Evolutionary conservation across 208 protist genomes (phyloP).

Genomic region (Strigomonas galati): DNA sequence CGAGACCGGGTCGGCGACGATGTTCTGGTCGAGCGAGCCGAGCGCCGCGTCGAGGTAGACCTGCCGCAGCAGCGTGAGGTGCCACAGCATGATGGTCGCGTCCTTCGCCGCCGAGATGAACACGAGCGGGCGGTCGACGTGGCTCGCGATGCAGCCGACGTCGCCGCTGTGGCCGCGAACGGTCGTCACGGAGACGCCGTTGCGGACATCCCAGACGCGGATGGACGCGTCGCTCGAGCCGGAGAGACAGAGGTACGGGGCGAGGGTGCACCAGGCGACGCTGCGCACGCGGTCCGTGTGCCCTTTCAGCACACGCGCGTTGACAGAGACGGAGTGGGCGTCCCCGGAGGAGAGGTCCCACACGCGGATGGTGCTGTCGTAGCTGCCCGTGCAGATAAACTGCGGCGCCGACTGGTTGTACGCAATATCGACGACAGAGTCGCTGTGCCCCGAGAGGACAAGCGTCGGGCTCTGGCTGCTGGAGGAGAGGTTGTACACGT

Average conservation of each 20-base stretch:
- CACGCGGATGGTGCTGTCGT: slow-evolving; percentile 88
- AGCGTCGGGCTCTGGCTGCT: slow-evolving; percentile 41
- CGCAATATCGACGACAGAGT: slow-evolving; percentile 65
- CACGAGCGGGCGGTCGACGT: slow-evolving; percentile 86
- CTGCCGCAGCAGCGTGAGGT: slow-evolving; percentile 60
- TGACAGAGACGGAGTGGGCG: slow-evolving; percentile 64
- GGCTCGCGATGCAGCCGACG: slow-evolving; percentile 69
- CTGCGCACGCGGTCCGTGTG: slow-evolving; percentile 71
- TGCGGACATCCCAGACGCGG: slow-evolving; percentile 89
- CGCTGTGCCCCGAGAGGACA: slow-evolving; percentile 73
- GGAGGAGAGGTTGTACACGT: slow-evolving; percentile 70
- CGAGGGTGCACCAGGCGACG: slow-evolving; percentile 78
- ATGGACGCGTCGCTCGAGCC: slow-evolving; percentile 81
- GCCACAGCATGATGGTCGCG: slow-evolving; percentile 86
- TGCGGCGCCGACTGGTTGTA: slow-evolving; percentile 72
- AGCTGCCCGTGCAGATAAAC: slow-evolving; percentile 75
- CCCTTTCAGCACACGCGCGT: slow-evolving; percentile 62
- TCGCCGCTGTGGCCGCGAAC: slow-evolving; percentile 87
- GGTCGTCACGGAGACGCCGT: slow-evolving; percentile 47
- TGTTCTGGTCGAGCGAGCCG: slow-evolving; percentile 47
- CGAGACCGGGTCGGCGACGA: slow-evolving; percentile 47
- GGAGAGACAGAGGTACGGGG: slow-evolving; percentile 82
- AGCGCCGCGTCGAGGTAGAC: slow-evolving; percentile 70
- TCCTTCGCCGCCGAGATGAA: slow-evolving; percentile 89
- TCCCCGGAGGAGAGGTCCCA: slow-evolving; percentile 81